phyloP scores from a whole-genome alignment of 2,329 filamentous ascomycete genomes.

The Cladosporium sp. region DNA sequence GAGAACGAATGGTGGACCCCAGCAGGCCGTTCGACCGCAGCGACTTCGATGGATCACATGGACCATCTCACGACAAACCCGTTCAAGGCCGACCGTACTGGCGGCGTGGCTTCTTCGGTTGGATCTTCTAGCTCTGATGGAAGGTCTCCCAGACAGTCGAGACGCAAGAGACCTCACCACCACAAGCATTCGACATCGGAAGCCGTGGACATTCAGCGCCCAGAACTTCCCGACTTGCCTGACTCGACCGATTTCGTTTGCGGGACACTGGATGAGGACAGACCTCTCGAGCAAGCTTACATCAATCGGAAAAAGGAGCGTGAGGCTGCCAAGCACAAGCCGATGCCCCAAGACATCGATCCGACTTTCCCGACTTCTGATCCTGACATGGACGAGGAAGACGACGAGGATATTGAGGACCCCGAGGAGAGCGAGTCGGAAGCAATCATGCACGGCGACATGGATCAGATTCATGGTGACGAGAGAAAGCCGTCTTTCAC shows the following conservation, averaged over 20 bases:
- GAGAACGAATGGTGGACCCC: constrained; percentile 66
- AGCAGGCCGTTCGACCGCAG: constrained; percentile 44
- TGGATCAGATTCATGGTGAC: constrained; percentile 27
- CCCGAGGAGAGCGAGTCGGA: constrained; percentile 59
- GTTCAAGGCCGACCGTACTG: constrained; percentile 35
- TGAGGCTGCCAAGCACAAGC: constrained; percentile 71
- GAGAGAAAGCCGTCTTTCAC: constrained; percentile 6
- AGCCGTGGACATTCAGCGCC: constrained; percentile 28
- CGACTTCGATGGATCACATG: constrained; percentile 48
- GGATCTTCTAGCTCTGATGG: constrained; percentile 42
- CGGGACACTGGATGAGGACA: constrained; percentile 91
- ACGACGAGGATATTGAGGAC: constrained; percentile 56
- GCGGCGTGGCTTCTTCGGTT: constrained; percentile 47
- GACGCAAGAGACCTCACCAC: constrained; percentile 1
- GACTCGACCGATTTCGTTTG: constrained; percentile 99
- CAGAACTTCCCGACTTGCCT: constrained; percentile 63
- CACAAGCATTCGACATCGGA: constrained; percentile 8
- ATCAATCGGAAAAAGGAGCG: constrained; percentile 75
- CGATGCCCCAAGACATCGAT: constrained; percentile 93
- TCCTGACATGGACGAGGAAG: constrained; percentile 73
- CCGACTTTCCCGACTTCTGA: constrained; percentile 95
- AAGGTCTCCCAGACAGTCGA: constrained; percentile 14
- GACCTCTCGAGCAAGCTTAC: constrained; percentile 89
- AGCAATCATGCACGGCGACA: constrained; percentile 55
- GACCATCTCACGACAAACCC: constrained; percentile 38